Conservation (phyloP, 2,329 filamentous ascomycete genomes). For the Fusarium sp. region DNA sequence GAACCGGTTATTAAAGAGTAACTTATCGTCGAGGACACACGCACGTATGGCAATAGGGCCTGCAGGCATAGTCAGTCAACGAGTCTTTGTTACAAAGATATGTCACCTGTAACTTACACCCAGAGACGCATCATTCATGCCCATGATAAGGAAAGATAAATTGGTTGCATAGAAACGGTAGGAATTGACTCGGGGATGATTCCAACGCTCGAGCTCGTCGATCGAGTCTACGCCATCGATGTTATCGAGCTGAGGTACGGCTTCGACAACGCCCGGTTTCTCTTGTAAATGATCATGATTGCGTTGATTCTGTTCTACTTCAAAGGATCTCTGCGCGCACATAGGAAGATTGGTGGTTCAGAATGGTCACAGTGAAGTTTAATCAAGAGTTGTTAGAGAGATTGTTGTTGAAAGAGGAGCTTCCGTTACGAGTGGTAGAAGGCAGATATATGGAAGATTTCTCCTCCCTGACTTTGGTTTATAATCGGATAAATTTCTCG, state of each 20-base stretch:
- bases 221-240: conserved; percentile 23
- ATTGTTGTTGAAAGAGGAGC: neutral
- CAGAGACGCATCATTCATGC: conserved; percentile 77
- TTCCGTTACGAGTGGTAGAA: neutral
- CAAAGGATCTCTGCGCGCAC: neutral
- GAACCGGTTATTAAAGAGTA: neutral
- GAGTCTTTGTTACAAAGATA: neutral
- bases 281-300: conserved; percentile 25
- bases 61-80: conserved; percentile 47
- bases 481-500: conserved; percentile 27
- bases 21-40: conserved; percentile 32
- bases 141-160: conserved; percentile 75
- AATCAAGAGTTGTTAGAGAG: neutral
- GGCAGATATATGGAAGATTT: neutral
- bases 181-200: conserved; percentile 71
- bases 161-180: conserved; percentile 72
- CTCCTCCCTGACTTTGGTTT: neutral
- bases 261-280: conserved; percentile 16
- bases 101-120: conserved; percentile 63
- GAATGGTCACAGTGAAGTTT: no score
- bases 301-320: conserved; percentile 8
- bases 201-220: conserved; percentile 69
- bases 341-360: neutral
- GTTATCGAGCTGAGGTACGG: conserved; percentile 10
- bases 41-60: conserved; percentile 65